These are phyloP conservation scores for Paraleonurus japonicus DNA, from an alignment of 257 asterid species.

Conservation along the genomic window DNA sequence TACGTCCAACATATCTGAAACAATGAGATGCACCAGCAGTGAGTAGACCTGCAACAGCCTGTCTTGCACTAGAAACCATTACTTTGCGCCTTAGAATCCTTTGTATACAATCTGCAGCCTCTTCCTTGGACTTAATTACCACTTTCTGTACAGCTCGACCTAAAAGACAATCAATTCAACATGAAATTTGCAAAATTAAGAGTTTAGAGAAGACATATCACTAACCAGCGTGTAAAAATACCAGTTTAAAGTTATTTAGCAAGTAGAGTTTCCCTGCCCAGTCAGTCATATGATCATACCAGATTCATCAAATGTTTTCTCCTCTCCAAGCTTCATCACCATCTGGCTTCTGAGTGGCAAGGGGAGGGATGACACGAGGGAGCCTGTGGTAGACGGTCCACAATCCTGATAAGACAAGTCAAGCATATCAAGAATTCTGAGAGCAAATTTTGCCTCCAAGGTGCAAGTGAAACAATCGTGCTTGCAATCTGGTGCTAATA, in stretches of 20 bases:
- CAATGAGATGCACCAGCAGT: constrained; percentile 79
- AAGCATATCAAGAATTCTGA: constrained; percentile 23
- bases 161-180: constrained; percentile 15
- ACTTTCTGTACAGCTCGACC: constrained; percentile 40
- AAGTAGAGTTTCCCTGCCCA: constrained; percentile 2
- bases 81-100: constrained; percentile 75
- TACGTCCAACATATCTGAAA: constrained; percentile 58
- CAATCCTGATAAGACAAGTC: constrained; percentile 56
- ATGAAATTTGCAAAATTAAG: background rate
- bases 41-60: constrained; percentile 82
- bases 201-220: background rate
- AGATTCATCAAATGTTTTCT: constrained; percentile 35
- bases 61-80: constrained; percentile 84
- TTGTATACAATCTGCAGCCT: constrained; percentile 62
- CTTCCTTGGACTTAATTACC: constrained; percentile 54
- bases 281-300: constrained; percentile 37
- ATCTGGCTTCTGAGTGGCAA: constrained; percentile 50
- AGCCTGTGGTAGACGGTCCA: constrained; percentile 50
- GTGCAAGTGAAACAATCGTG: too few relatives aligned
- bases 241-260: background rate
- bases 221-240: background rate
- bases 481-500: background rate
- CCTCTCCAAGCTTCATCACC: constrained; percentile 54
- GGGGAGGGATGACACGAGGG: constrained; percentile 71
- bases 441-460: background rate